Percentiles rank a stretch among this genome's conserved stretches.
Evolutionary conservation across 176 grass and related monocot species (phyloP).

Genomic region (Oryza australiensis): DNA sequence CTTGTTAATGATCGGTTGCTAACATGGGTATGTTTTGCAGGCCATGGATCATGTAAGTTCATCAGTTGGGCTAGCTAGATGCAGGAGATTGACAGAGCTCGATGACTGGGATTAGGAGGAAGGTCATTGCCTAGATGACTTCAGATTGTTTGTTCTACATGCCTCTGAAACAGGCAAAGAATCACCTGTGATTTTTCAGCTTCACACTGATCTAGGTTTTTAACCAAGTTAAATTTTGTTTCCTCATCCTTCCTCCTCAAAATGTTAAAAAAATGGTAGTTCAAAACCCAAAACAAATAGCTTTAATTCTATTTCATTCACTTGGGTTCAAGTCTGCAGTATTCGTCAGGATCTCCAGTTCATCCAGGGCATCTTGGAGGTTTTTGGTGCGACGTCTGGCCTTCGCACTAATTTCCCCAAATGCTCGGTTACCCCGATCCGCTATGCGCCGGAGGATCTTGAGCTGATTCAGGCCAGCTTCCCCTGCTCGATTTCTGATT

Average conservation of each 20-base stretch:
- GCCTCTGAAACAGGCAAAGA: background rate
- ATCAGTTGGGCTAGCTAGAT: constrained; percentile 9
- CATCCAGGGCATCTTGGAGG: no score
- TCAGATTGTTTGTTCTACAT: background rate
- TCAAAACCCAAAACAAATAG: background rate
- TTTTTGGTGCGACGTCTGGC: no score
- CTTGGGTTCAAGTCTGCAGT: no score
- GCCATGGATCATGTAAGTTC: constrained; percentile 43
- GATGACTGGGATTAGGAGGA: background rate
- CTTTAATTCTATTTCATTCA: no score
- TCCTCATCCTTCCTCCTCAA: background rate
- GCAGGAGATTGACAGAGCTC: background rate
- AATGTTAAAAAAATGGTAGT: background rate
- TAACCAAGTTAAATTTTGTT: background rate
- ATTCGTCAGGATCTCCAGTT: no score
- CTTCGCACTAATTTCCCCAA: no score
- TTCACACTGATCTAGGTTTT: background rate
- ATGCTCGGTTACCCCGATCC: no score
- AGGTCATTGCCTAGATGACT: constrained; percentile 36
- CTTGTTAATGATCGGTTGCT: background rate
- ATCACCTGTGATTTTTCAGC: background rate
- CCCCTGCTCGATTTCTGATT: no score
- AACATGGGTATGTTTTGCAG: constrained; percentile 15
- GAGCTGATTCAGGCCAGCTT: no score
- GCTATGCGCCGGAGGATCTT: no score